Conservation (phyloP, 768 basidiomycete species). For the Calvatia gigantea region DNA sequence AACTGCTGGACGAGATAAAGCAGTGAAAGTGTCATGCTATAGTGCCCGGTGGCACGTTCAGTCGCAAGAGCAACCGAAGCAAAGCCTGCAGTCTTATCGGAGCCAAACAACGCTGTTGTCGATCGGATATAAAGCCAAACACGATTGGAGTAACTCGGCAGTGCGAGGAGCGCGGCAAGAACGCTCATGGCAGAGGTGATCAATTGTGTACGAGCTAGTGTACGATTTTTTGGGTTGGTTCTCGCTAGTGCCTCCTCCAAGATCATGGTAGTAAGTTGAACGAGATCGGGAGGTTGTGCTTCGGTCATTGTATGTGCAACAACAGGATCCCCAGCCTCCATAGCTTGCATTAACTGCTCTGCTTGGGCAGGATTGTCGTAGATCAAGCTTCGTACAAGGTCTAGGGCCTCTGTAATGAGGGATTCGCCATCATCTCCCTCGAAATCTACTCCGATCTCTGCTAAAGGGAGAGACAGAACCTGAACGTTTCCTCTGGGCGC, state of each 20-base stretch:
- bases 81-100: constrained; percentile 50
- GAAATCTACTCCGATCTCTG: constrained; percentile 72
- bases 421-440: constrained; percentile 58
- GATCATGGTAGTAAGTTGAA: constrained; percentile 77
- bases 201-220: constrained; percentile 51
- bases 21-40: constrained; percentile 80
- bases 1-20: constrained; percentile 74
- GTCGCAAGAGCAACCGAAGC: constrained; percentile 64
- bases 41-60: constrained; percentile 69
- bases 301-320: constrained; percentile 51
- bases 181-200: constrained; percentile 83
- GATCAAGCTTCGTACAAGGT: constrained; percentile 76
- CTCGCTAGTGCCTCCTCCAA: constrained; percentile 74
- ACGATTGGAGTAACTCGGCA: constrained; percentile 72
- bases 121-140: constrained; percentile 90
- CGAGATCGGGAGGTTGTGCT: constrained; percentile 62
- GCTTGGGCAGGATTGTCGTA: constrained; percentile 66
- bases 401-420: constrained; percentile 69
- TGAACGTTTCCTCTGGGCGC: constrained; percentile 38
- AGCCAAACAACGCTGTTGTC: constrained; percentile 72
- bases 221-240: constrained; percentile 34
- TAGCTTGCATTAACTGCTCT: constrained; percentile 57
- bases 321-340: constrained; percentile 57
- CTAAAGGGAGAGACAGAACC: constrained; percentile 29
- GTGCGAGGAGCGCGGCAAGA: constrained; percentile 68